phyloP scores from a whole-genome alignment of 371 early-diverging fungal species.

The Mortierella sp. region DNA sequence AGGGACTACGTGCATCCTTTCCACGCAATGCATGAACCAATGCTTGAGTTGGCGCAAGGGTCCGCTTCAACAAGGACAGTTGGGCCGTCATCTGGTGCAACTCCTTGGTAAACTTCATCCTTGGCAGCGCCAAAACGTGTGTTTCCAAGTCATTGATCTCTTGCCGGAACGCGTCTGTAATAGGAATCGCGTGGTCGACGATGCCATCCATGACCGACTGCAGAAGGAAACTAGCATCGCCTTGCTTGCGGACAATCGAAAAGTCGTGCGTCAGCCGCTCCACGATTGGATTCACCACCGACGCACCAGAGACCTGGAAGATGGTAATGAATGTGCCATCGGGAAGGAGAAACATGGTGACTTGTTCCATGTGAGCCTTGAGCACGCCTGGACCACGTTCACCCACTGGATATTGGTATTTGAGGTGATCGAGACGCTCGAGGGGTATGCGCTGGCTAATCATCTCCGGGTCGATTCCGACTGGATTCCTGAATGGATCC shows the following conservation, averaged over 20 bases:
- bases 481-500: slow-evolving; percentile 22
- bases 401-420: slow-evolving; percentile 20
- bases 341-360: slow-evolving; percentile 43
- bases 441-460: slow-evolving; percentile 37
- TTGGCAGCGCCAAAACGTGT: slow-evolving; percentile 56
- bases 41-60: slow-evolving; percentile 56
- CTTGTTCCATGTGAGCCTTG: slow-evolving; percentile 51
- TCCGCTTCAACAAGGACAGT: slow-evolving; percentile 55
- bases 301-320: slow-evolving; percentile 57
- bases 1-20: slow-evolving; percentile 32
- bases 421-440: slow-evolving; percentile 35
- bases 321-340: slow-evolving; percentile 59
- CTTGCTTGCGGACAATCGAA: slow-evolving; percentile 45
- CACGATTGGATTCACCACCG: slow-evolving; percentile 53
- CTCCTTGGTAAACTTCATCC: slow-evolving; percentile 55
- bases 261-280: slow-evolving; percentile 42
- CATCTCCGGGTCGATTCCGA: slow-evolving; percentile 34
- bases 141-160: slow-evolving; percentile 59
- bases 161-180: slow-evolving; percentile 58
- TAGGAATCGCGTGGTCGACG: slow-evolving; percentile 61
- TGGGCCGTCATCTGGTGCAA: slow-evolving; percentile 58
- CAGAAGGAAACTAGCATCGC: slow-evolving; percentile 59
- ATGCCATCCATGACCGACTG: slow-evolving; percentile 62
- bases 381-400: slow-evolving; percentile 11
- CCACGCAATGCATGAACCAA: slow-evolving; percentile 51